Base-by-base conservation (phyloP, 306 rosid genomes). In the Pterocarpus santalinus region DNA sequence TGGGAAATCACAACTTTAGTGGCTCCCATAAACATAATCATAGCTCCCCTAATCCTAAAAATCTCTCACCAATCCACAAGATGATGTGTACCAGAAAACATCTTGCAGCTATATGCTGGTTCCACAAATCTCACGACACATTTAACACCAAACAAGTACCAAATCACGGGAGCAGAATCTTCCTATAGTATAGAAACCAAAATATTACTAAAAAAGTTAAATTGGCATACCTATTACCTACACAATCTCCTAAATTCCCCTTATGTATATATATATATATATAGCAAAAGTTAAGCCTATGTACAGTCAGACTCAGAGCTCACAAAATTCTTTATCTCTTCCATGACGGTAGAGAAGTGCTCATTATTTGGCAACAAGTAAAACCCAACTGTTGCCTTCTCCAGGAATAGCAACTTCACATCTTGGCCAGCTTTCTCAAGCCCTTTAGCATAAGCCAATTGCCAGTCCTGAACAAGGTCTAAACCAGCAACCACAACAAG, bases 401-500 rank as follows among this genome's bases (percentile, higher is more conserved):
- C 92, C 72, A 92, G 88, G 79, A 82, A 95, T 32, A 92, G 51
- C 76, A 91, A 89, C 74, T 91, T 91, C 80, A 93, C 90, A 8
- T 81, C 73, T 63, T 90, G 97, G 10, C 91, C 89, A 76, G 92
- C 94, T 34, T 88, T 80, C 87, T 95, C 92, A 2, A 93, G 97
- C 75, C 97, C 99, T 77, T 77, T 81, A 9, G 86, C 95, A 81
- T 95, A 95, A 81, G 90, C 97, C 90, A 95, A 83, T 65, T 95
- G 99, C 97, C 99, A 89, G 80, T 95, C 97, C 83, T 95, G 99
- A 87, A 87, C 77, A 69, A 93, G 95, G 84, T 95, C 99, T 80
- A 92, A 88, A 83, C 99, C 94, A 62, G 99, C 97, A 75, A 95
- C 97, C 82, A 95, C 99, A 2, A 95, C 95, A 53, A 92, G 97